Evolutionary conservation across 2,329 filamentous ascomycete genomes (phyloP).

Genomic region (Colletotrichum gloeosporioides): DNA sequence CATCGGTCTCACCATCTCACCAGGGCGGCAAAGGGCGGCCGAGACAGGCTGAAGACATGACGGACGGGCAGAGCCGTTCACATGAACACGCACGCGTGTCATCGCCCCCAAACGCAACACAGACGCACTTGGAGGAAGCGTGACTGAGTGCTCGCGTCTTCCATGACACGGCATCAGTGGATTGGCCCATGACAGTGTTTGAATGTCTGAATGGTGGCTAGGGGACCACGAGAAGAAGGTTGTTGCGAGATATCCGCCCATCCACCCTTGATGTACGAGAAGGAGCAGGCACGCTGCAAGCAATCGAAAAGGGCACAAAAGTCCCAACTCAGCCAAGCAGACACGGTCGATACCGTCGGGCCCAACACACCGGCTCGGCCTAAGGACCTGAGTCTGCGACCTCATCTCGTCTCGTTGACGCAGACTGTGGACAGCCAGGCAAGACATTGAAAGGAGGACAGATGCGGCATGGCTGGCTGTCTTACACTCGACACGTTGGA

Average conservation of each 20-base stretch:
- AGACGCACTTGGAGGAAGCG: not conserved
- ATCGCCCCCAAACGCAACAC: not conserved
- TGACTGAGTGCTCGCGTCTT: conserved; percentile 5
- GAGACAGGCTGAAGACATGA: not conserved
- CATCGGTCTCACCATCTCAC: not conserved
- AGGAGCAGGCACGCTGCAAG: not conserved
- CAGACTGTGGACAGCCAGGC: not conserved
- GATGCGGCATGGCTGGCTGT: not conserved
- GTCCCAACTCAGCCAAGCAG: conserved; percentile 1
- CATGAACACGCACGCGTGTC: not conserved
- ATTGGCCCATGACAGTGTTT: not conserved
- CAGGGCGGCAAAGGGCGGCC: conserved; percentile 9
- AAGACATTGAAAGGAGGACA: not conserved
- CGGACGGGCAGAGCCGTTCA: conserved; percentile 9
- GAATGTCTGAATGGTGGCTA: not conserved
- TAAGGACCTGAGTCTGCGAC: not conserved
- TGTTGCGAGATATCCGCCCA: conserved; percentile 7
- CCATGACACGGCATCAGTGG: conserved; percentile 1
- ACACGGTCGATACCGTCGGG: not conserved
- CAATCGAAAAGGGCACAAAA: conserved; percentile 1
- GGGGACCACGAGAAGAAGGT: not conserved
- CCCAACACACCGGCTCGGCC: not conserved
- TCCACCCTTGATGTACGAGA: not conserved
- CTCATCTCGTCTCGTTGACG: not conserved
- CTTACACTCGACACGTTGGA: not conserved